Conservation (phyloP, 2,329 filamentous ascomycete genomes). For the Arthroderma sp. region DNA sequence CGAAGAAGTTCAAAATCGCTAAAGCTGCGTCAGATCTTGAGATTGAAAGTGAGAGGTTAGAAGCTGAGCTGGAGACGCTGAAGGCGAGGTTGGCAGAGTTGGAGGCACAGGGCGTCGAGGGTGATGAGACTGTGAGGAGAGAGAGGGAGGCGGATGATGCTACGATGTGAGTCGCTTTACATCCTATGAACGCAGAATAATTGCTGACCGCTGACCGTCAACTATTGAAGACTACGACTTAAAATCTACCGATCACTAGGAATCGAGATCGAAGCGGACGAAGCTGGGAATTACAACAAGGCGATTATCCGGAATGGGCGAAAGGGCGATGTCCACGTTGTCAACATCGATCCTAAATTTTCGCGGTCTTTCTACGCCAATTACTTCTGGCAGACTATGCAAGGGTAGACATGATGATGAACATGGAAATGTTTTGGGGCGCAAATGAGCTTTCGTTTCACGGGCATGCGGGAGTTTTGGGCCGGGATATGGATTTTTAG, state of each 20-base stretch:
- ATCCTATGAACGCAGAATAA: not conserved
- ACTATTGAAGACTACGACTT: slow-evolving; percentile 50
- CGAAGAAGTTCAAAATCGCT: slow-evolving; percentile 86
- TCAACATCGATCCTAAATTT: slow-evolving; percentile 88
- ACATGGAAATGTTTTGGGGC: too few species aligned
- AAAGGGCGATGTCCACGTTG: slow-evolving; percentile 85
- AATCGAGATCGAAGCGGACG: slow-evolving; percentile 75
- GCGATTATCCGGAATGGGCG: slow-evolving; percentile 73
- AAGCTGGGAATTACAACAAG: slow-evolving; percentile 67
- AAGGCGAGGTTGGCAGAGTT: slow-evolving; percentile 64
- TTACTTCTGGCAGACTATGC: slow-evolving; percentile 88
- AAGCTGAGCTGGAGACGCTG: slow-evolving; percentile 62
- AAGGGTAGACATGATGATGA: slow-evolving; percentile 18
- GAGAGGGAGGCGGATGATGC: slow-evolving; percentile 39
- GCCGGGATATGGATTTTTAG: not conserved
- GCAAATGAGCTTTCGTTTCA: too few species aligned
- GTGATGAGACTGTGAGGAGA: slow-evolving; percentile 40
- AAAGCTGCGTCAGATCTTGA: slow-evolving; percentile 81
- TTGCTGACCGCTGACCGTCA: not conserved
- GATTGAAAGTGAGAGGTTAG: slow-evolving; percentile 86
- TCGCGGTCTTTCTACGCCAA: slow-evolving; percentile 86
- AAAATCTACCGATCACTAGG: slow-evolving; percentile 86
- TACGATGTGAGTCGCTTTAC: slow-evolving; percentile 26
- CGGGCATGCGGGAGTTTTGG: not conserved
- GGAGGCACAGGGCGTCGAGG: slow-evolving; percentile 77